Base-by-base conservation (phyloP, 768 basidiomycete genomes). In the Agaricus blazei region DNA sequence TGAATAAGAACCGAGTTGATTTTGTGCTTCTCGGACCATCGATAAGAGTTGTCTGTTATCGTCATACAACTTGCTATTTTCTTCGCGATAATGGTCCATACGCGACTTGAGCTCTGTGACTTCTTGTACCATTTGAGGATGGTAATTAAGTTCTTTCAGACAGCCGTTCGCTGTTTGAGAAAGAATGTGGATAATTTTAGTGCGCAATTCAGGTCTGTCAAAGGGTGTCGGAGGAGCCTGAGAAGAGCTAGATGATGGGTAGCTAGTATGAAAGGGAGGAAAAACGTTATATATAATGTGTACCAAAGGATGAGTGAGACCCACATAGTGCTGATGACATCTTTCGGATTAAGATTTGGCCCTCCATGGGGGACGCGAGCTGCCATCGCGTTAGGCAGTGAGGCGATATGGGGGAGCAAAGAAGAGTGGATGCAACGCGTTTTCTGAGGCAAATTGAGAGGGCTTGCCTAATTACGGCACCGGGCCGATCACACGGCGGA, bases 81-180 rank as follows among this genome's bases (percentile, higher is more conserved):
- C 74, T 19, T 53, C 48, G 51, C 70, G 67, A 67, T 69, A 73
- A 27, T 63, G 55, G 9, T 53, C 52, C 49, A 69, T 70, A 48
- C 64, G 63, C 6, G 59, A 57, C 48, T 76, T 70, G 31, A 74
- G 56, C 11, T 71, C 64, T 29, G 67, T 67, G 31, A 81, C 48
- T 34, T 65, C 74, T 45, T 68, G 70, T 3, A 70, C 51, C 56
- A 80, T 69, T 5, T 72, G 69, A 19, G 78, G 73, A 58, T 68
- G 69, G 63, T 79, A 79, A 11, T 78, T 79, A 26, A 78, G 70
- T 58, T 80, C 80, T 3, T 68, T 60, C 24, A 78, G 68, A 59
- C 74, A 80, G 11, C 72, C 72, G 64, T 75, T 79, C 11, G 74
- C 76, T 8, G 73, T 78, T 11, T 51, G 61, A 0, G 79, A 60